phyloP scores from a whole-genome alignment of 305 asterid species.

The Fraxinus paxiana region DNA sequence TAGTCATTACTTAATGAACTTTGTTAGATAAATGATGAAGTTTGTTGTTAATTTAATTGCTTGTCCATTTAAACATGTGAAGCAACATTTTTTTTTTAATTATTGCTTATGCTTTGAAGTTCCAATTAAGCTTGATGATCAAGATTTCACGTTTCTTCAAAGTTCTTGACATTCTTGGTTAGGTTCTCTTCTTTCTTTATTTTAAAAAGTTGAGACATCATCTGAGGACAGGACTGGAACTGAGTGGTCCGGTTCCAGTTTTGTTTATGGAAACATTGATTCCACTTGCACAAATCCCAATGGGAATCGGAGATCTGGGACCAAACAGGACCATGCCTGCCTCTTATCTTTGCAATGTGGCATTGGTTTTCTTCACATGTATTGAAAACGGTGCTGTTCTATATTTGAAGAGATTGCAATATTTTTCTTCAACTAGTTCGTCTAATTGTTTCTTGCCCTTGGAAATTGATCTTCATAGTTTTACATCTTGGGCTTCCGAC shows the following conservation, averaged over 20 bases:
- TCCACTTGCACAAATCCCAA: not conserved
- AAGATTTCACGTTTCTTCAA: not conserved
- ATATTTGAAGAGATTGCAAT: not conserved
- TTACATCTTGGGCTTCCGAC: not conserved
- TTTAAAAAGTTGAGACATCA: not conserved
- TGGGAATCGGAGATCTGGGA: not conserved
- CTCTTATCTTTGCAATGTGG: not conserved
- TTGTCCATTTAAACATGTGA: not conserved
- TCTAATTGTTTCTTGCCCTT: not conserved
- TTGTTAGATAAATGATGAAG: not conserved
- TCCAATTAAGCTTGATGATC: not conserved
- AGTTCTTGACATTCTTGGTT: not conserved
- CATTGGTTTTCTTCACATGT: not conserved
- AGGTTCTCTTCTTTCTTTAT: not conserved
- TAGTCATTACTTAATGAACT: not conserved
- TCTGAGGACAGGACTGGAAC: not conserved
- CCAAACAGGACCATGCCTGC: not conserved
- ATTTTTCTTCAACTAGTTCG: not conserved
- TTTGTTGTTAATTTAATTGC: not conserved
- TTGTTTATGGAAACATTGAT: not conserved
- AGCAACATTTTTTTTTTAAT: not conserved
- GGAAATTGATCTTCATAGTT: not conserved
- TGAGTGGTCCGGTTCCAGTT: not conserved
- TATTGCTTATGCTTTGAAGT: not conserved
- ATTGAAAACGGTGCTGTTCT: not conserved